Conservation (phyloP, 495 filamentous ascomycete genomes). For the Lindgomyces ingoldianus region DNA sequence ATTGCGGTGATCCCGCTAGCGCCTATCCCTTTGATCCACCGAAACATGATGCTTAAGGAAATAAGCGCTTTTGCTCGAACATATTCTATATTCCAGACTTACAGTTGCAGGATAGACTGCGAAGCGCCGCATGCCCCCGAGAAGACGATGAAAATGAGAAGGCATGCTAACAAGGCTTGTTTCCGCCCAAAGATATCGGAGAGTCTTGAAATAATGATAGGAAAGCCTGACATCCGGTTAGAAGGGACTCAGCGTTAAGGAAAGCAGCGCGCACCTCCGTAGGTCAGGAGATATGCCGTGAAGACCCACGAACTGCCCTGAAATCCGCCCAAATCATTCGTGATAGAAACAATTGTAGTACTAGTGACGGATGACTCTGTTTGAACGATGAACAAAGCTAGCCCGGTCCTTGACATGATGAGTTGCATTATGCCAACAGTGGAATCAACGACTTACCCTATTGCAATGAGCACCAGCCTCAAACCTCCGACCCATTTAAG, state of each 20-base stretch:
- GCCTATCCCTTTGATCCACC: conserved; percentile 6
- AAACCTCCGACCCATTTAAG: too few species aligned
- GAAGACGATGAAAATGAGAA: not conserved
- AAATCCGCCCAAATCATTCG: not conserved
- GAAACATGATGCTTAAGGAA: conserved; percentile 10
- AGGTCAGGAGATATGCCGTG: not conserved
- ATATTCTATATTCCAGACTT: too few species aligned
- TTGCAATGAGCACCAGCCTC: too few species aligned
- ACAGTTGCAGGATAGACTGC: not conserved
- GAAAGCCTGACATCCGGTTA: not conserved
- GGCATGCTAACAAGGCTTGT: not conserved
- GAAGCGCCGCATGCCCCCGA: not conserved
- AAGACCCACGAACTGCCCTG: not conserved
- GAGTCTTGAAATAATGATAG: not conserved
- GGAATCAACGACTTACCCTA: too few species aligned
- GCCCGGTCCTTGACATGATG: too few species aligned
- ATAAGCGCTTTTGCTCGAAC: too few species aligned
- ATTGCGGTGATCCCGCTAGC: not conserved
- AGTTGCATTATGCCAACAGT: too few species aligned
- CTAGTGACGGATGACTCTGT: not conserved
- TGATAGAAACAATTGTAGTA: not conserved
- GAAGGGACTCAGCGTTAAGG: not conserved
- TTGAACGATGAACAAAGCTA: not conserved
- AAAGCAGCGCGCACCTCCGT: not conserved
- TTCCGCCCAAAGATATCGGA: not conserved